Evolutionary conservation across 495 filamentous ascomycete species (phyloP), one percentile per base, ranked within the genome.

Genomic region (Lasiosphaeris hirsuta): DNA sequence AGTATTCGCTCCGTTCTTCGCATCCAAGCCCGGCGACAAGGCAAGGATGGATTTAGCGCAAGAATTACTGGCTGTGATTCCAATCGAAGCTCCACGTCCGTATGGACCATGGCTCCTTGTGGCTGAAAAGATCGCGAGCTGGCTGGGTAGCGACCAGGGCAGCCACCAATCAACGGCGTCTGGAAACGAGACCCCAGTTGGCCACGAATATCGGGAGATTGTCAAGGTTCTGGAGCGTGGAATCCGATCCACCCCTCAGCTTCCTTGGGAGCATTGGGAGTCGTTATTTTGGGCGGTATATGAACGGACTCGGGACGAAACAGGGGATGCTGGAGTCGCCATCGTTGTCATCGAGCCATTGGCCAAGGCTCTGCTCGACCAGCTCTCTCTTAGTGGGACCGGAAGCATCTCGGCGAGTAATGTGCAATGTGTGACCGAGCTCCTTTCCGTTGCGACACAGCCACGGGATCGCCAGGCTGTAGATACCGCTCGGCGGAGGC

Each of bases 281-380:
- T 65, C 75, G 6, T 68, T 95, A 0, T 82, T 90, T 47, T 71
- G 78, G 10, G 71, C 77, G 2, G 76, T 89, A 14, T 72, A 81
- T 11, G 72, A 74, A n/a, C 78, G 81, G 46, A 80, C 87, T 10
- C 78, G 77, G 46, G 72, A 75, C 8, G 87, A 93, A 58, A 81
- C 82, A 40, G 89, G 90, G 6, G 84, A 89, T 56, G 78, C 76
- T 5, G 82, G 80, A 2, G 75, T 85, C 18, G 79, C 83, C 3
- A 73, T 83, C 15, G 77, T 82, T 30, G 76, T 89, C 10, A 74
- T 90, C 30, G 90, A 92, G 55, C 90, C 90, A 9, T 66, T 96
- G 17, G 82, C 89, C 4, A 84, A 83, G 46, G 64, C 61, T 3
- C 38, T 85, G 1, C 46, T 70, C 8, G 70, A 78, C 8, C 52